Conservation (phyloP, 176 grass and related monocot genomes). For the Eremochloa ophiuroides region DNA sequence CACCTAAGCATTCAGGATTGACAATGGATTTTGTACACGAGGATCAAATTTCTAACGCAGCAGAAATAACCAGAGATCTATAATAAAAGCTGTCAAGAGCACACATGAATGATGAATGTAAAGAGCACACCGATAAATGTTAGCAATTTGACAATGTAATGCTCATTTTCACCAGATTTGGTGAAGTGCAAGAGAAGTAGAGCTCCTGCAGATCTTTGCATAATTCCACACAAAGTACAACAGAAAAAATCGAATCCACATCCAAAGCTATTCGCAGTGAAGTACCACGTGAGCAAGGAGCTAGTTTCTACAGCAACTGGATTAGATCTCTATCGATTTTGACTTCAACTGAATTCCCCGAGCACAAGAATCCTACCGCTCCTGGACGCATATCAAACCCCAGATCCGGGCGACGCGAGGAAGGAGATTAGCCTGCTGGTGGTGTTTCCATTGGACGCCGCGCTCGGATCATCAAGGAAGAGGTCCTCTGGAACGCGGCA, state of each 20-base stretch:
- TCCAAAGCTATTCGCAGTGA: slow-evolving; percentile 4
- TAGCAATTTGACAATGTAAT: slow-evolving; percentile 29
- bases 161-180: neutral
- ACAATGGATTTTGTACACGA: neutral
- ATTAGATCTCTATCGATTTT: slow-evolving; percentile 20
- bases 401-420: slow-evolving; percentile 51
- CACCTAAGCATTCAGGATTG: neutral
- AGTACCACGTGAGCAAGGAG: neutral
- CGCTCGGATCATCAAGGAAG: slow-evolving; percentile 74
- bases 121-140: neutral
- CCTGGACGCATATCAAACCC: slow-evolving; percentile 23
- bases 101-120: neutral
- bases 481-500: slow-evolving; percentile 79
- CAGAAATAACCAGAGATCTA: neutral
- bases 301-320: neutral
- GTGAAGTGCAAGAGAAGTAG: slow-evolving; percentile 17
- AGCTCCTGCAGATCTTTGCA: slow-evolving; percentile 9
- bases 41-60: neutral
- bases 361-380: neutral
- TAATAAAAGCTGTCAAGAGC: neutral
- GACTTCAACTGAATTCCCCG: neutral
- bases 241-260: slow-evolving; percentile 26
- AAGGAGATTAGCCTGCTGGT: slow-evolving; percentile 64
- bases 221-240: slow-evolving; percentile 1
- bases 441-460: slow-evolving; percentile 30